Percentiles rank a stretch among this genome's conserved stretches.
Conservation (phyloP, 2,329 filamentous ascomycete genomes). For the Talaromyces sp. region DNA sequence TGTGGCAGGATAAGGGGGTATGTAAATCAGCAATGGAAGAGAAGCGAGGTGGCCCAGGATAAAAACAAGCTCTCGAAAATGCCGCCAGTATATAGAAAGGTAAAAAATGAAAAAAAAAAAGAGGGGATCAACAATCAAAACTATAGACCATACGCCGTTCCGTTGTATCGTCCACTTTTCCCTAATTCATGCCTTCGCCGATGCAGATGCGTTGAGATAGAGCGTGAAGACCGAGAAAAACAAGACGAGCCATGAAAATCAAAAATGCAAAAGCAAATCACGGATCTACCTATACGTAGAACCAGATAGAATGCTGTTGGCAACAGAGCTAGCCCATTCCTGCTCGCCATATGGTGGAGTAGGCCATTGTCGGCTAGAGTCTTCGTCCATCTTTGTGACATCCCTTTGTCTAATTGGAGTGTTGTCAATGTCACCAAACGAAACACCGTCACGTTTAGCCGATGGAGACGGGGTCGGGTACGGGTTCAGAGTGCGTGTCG, state of each 20-base stretch:
- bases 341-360: constrained; percentile 93
- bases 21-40: constrained; percentile 30
- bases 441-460: constrained; percentile 73
- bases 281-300: constrained; percentile 37
- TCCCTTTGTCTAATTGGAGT: constrained; percentile 65
- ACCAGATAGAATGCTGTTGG: constrained; percentile 76
- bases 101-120: constrained; percentile 8
- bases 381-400: constrained; percentile 56
- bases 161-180: constrained; percentile 18
- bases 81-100: constrained; percentile 11
- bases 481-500: constrained; percentile 43
- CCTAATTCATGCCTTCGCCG: constrained; percentile 11
- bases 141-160: constrained; percentile 17
- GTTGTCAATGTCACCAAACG: constrained; percentile 62
- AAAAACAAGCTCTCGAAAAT: constrained; percentile 12
- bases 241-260: constrained; percentile 3
- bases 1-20: constrained; percentile 38
- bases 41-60: background rate
- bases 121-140: constrained; percentile 1
- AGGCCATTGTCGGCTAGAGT: constrained; percentile 73
- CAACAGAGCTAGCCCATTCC: constrained; percentile 83
- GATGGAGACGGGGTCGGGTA: constrained; percentile 76
- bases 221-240: constrained; percentile 15
- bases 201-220: constrained; percentile 19
- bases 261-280: background rate